These are phyloP conservation scores for Viridothelium virens DNA, from an alignment of 495 filamentous ascomycete genomes.

Conservation along the genomic window DNA sequence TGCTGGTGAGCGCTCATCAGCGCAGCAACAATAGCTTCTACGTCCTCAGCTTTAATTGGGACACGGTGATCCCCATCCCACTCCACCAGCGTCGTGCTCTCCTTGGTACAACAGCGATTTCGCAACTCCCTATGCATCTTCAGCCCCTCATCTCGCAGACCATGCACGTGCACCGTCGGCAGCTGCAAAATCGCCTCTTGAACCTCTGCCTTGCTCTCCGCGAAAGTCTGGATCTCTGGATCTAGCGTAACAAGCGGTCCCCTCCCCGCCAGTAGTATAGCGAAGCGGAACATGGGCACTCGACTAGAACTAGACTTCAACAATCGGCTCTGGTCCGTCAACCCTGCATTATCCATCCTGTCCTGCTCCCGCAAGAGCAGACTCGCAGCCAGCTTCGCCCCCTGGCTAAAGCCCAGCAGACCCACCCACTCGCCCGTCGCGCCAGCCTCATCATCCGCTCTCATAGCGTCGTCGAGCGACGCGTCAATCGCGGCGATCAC, in stretches of 20 bases:
- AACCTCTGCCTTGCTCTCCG: neutral
- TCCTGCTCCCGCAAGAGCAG: neutral
- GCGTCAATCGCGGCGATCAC: neutral
- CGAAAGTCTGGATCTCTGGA: neutral
- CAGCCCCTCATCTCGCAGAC: conserved; percentile 45
- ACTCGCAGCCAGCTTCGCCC: neutral
- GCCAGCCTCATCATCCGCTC: neutral
- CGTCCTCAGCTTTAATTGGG: conserved; percentile 46
- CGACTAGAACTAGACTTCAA: too few relatives aligned
- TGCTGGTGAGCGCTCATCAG: neutral
- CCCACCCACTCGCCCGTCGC: neutral
- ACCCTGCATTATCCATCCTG: neutral
- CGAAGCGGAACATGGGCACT: conserved; percentile 29
- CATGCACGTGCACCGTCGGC: conserved; percentile 57
- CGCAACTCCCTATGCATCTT: conserved; percentile 42
- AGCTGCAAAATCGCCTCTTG: conserved; percentile 24
- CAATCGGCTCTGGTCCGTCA: too few relatives aligned
- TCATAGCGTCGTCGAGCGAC: neutral
- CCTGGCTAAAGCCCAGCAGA: neutral
- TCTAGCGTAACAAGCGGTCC: conserved; percentile 41
- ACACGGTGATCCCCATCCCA: conserved; percentile 53
- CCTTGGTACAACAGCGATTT: conserved; percentile 40
- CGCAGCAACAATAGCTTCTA: conserved; percentile 22
- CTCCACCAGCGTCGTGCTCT: conserved; percentile 42
- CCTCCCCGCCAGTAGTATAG: conserved; percentile 49